Percentiles rank a stretch among this genome's conserved stretches.
Conservation (phyloP, 2,329 filamentous ascomycete genomes). For the Pestalotiopsis sp. region DNA sequence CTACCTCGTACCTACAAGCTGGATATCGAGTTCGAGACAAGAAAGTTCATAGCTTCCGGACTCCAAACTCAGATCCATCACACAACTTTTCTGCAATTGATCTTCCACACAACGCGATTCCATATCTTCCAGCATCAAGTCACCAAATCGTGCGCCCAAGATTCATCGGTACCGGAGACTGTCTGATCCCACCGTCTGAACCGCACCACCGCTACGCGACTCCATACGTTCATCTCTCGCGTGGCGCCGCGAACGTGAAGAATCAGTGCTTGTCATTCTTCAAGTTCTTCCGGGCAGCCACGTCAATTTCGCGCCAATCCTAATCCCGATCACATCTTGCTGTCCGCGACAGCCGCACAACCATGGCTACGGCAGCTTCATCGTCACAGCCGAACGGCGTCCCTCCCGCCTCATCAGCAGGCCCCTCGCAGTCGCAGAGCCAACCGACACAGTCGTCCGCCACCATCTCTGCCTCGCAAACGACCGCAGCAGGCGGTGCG, state of each 20-base stretch:
- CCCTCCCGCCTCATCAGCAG: constrained; percentile 35
- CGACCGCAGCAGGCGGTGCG: constrained; percentile 14
- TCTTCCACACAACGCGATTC: too few relatives aligned
- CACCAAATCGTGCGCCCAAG: not conserved
- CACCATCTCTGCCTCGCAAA: constrained; percentile 28
- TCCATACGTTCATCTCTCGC: not conserved
- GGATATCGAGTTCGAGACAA: too few relatives aligned
- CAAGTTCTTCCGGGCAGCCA: not conserved
- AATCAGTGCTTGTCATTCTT: not conserved
- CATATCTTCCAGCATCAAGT: not conserved
- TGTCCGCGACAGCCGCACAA: not conserved
- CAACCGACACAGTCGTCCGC: constrained; percentile 32
- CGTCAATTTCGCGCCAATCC: not conserved
- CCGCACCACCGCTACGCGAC: not conserved
- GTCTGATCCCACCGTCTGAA: not conserved
- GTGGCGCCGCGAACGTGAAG: not conserved
- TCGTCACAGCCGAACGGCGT: constrained; percentile 56
- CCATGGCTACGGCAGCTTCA: constrained; percentile 20
- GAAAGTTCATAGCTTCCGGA: too few relatives aligned
- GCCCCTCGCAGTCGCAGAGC: constrained; percentile 26
- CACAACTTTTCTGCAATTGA: too few relatives aligned
- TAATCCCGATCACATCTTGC: not conserved
- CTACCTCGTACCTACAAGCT: too few relatives aligned
- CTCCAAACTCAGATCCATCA: too few relatives aligned
- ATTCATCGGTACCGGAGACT: not conserved